Percentiles rank a stretch among this genome's conserved stretches.
These are phyloP conservation scores for Penicillium ucsense DNA, from an alignment of 495 filamentous ascomycete genomes.

Conservation along the genomic window DNA sequence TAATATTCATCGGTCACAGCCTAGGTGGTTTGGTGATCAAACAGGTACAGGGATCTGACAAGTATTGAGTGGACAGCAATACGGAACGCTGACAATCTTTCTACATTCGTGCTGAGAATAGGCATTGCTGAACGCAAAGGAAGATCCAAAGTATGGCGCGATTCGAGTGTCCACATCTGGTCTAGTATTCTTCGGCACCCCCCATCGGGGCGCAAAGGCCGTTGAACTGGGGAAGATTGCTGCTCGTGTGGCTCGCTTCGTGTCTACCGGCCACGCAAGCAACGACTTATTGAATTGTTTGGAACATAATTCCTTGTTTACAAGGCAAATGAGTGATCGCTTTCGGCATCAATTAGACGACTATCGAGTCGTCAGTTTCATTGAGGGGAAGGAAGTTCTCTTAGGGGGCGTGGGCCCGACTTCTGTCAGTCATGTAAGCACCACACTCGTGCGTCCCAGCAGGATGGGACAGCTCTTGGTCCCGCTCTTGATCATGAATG, in stretches of 20 bases:
- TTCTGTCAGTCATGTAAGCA: slow-evolving; percentile 24
- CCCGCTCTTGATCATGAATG: too few relatives aligned
- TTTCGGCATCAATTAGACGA: slow-evolving; percentile 31
- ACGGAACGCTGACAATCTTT: too few relatives aligned
- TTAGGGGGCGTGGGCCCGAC: slow-evolving; percentile 22
- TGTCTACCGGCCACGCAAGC: slow-evolving; percentile 24
- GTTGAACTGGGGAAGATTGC: slow-evolving; percentile 32
- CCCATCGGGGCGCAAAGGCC: slow-evolving; percentile 33
- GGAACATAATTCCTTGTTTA: slow-evolving; percentile 32
- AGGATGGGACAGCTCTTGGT: too few relatives aligned
- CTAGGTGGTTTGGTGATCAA: slow-evolving; percentile 37
- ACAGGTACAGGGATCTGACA: slow-evolving; percentile 9
- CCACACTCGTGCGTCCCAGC: too few relatives aligned
- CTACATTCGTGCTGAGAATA: background rate
- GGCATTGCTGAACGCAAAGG: slow-evolving; percentile 33
- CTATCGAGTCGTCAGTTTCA: slow-evolving; percentile 32
- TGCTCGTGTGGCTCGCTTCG: slow-evolving; percentile 24
- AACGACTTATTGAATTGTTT: slow-evolving; percentile 29
- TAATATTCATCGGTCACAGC: slow-evolving; percentile 40
- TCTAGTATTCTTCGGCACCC: slow-evolving; percentile 39
- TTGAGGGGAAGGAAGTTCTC: slow-evolving; percentile 32
- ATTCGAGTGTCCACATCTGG: slow-evolving; percentile 31
- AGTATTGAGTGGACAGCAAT: too few relatives aligned
- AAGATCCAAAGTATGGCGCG: slow-evolving; percentile 29
- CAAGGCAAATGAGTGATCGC: slow-evolving; percentile 28